Base-by-base conservation (phyloP, 2,329 filamentous ascomycete species). In the Aspergillus fumigatiaffinis region DNA sequence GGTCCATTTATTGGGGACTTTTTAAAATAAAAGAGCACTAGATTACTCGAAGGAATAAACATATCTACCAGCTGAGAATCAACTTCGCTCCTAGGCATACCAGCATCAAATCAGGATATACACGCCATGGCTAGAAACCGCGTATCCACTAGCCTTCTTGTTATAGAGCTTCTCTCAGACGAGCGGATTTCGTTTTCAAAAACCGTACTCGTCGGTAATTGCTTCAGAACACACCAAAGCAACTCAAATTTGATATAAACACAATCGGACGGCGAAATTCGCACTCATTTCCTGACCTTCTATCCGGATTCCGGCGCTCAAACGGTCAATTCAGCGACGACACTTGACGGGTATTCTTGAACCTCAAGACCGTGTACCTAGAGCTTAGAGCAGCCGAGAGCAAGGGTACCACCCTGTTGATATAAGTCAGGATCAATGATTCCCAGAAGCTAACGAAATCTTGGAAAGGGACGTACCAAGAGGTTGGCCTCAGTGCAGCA, bases 401-500 rank as follows among this genome's bases (percentile, higher is more conserved):
- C 66, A 53, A 70, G 8, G 8, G 56, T 53, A 1, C 68, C 68
- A 50, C 62, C 62, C 68, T 69, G 41, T 17, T 17, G 44, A n/a
- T 44, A 10, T 28, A 12, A 26, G 48, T 60, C 21, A 62, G 59
- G 46, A 25, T 44, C 28, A 2, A 17, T n/a, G 5, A 2, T 7
- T 20, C 20, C 26, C 8, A 14, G 46, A 12, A 23, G 17, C n/a
- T 3, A n/a, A 20, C 4, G 4, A 8, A 29, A 29, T 12, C 9
- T 29, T 1, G 12, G 8, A 26, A 5, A 26, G 6, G 23, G 4
- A 61, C 65, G 55, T 64, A 70, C 68, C 58, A 70, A 51, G 41
- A 71, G 53, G 52, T 70, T 71, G 42, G 55, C 63, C 58, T 71
- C 67, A 20, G 67, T 66, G 57, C 68, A 71, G 67, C 69, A 71